Percentiles rank a stretch among this genome's conserved stretches.
Evolutionary conservation across 805 yeast genomes (phyloP).

Genomic region (Teunomyces lycoperdinae): DNA sequence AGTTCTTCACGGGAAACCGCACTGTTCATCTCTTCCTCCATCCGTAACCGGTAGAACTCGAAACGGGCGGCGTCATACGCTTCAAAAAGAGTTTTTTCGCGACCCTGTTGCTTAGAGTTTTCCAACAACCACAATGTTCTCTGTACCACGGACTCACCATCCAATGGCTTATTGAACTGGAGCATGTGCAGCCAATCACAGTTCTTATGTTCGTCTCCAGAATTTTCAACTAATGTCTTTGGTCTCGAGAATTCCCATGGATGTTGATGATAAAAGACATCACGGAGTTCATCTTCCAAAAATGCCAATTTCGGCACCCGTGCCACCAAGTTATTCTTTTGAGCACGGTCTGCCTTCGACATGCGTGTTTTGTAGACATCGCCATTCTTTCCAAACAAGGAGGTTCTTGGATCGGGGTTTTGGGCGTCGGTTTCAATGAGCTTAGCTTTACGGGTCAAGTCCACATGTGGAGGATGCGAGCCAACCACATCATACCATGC

Average conservation of each 20-base stretch:
- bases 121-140: slow-evolving; percentile 39
- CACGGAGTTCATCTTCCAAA: slow-evolving; percentile 79
- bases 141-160: slow-evolving; percentile 69
- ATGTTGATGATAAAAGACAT: slow-evolving; percentile 83
- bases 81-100: slow-evolving; percentile 38
- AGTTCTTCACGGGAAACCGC: slow-evolving; percentile 79
- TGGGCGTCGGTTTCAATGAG: slow-evolving; percentile 22
- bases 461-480: slow-evolving; percentile 73
- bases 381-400: slow-evolving; percentile 17
- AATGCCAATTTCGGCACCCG: slow-evolving; percentile 54
- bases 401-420: slow-evolving; percentile 26
- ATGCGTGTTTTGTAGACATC: slow-evolving; percentile 47
- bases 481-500: slow-evolving; percentile 88
- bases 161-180: slow-evolving; percentile 72
- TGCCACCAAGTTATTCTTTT: slow-evolving; percentile 40
- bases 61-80: slow-evolving; percentile 86
- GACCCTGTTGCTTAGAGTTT: slow-evolving; percentile 13
- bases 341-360: slow-evolving; percentile 31
- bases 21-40: slow-evolving; percentile 76
- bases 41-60: slow-evolving; percentile 84
- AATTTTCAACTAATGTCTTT: slow-evolving; percentile 73
- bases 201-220: slow-evolving; percentile 52
- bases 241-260: slow-evolving; percentile 98
- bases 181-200: slow-evolving; percentile 78
- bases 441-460: slow-evolving; percentile 49